Evolutionary conservation across 192 early-diverging fungal genomes (phyloP), one percentile per base, ranked within the genome.

Genomic region (Mortierella antarctica): DNA sequence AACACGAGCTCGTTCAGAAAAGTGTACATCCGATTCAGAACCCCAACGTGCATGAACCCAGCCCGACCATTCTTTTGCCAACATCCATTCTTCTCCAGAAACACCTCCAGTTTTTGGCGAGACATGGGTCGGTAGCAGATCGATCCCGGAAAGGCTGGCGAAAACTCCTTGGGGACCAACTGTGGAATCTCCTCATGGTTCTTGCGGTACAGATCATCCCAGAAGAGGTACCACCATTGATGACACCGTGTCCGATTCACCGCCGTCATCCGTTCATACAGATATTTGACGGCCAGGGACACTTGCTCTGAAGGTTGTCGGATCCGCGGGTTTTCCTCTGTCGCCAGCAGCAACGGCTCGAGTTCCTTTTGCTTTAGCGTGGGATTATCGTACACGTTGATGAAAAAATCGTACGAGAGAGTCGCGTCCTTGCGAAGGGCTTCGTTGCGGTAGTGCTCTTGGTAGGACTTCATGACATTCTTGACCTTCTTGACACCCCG

Each of bases 221-320:
- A 92, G 67, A 92, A 91, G 17, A 92, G 71, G 51, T 89, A 92
- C 91, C 91, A 92, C 83, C 83, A 84, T 61, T 84, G 83, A 62
- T 84, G 83, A n/a, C 73, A 74, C 39, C 73, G 58, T 6, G 80
- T 72, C 46, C 73, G 52, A 51, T 84, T 80, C 15, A 83, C 83
- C 0, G 70, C 70, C 2, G 65, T 52, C 74, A 85, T 85, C 7
- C 83, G 74, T 63, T 86, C 83, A 56, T 83, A 85, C 14, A 86
- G 57, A 51, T 67, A 83, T n/a, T 65, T 45, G 40, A 86, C 63
- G 5, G 81, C 75, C 18, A 52, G 50, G 11, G 65, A 65, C 13
- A 75, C 83, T 8, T 55, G 18, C 8, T 51, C 39, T 4, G 65
- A 63, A 6, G 82, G 74, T 53, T 76, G 54, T 1, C 73, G 61